Evolutionary conservation across 2,329 filamentous ascomycete species (phyloP).

Genomic region (Zalaria obscura): DNA sequence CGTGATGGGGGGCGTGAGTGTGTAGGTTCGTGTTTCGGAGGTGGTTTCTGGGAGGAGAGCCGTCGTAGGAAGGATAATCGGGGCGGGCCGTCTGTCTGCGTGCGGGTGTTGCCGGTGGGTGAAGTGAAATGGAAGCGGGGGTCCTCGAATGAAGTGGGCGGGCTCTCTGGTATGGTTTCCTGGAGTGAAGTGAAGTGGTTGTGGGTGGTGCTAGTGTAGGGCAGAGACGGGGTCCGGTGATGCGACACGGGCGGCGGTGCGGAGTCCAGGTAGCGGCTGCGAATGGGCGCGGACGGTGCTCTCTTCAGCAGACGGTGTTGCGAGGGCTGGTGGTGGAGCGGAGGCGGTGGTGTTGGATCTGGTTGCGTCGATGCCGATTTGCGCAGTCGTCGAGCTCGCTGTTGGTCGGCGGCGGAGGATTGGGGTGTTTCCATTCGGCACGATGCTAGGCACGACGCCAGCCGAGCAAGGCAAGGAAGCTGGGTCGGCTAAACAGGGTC

Average conservation of each 20-base stretch:
- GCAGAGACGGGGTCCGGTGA: background rate
- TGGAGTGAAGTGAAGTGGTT: slow-evolving; percentile 1
- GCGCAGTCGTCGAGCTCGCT: too few relatives aligned
- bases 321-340: too few relatives aligned
- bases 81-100: too few relatives aligned
- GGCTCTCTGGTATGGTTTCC: background rate
- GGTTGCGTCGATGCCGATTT: too few relatives aligned
- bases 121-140: background rate
- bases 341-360: too few relatives aligned
- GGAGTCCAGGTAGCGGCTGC: slow-evolving; percentile 3
- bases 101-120: background rate
- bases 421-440: too few relatives aligned
- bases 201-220: slow-evolving; percentile 2
- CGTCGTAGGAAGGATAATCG: background rate
- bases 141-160: background rate
- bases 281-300: slow-evolving; percentile 4
- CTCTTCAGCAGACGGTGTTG: background rate
- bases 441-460: too few relatives aligned
- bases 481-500: too few relatives aligned
- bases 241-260: background rate
- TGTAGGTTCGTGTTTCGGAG: background rate
- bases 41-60: background rate
- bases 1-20: background rate
- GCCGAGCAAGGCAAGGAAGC: too few relatives aligned
- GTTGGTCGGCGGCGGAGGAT: too few relatives aligned